Evolutionary conservation across 108 stramenopile species (phyloP).

Genomic region (Bacterosira constricta): DNA sequence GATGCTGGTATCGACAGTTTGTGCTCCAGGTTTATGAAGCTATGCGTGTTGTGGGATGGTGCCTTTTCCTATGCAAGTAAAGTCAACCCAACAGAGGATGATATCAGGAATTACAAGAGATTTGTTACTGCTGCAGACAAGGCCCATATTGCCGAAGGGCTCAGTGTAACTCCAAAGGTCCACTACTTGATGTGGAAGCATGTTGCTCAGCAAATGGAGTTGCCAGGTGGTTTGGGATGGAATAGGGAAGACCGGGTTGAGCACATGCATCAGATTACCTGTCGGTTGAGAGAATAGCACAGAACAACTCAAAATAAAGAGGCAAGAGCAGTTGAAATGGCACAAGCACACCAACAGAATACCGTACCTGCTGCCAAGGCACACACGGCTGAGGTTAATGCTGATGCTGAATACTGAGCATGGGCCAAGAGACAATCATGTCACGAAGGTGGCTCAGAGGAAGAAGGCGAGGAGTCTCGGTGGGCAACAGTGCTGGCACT

Average conservation of each 20-base stretch:
- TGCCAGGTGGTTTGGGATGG: neutral
- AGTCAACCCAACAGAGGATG: neutral
- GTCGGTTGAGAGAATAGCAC: too few species aligned
- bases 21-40: neutral
- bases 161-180: conserved; percentile 6
- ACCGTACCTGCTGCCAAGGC: too few species aligned
- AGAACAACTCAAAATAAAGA: too few species aligned
- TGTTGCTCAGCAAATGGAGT: neutral
- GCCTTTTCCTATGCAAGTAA: neutral
- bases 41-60: conserved; percentile 1
- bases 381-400: too few species aligned
- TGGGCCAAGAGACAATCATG: too few species aligned
- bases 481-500: too few species aligned
- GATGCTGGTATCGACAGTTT: neutral
- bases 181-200: conserved; percentile 16
- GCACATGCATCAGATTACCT: neutral
- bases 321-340: too few species aligned
- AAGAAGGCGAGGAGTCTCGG: too few species aligned
- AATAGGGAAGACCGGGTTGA: neutral
- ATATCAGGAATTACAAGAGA: neutral
- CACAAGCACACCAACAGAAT: too few species aligned
- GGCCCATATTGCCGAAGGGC: neutral
- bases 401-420: too few species aligned
- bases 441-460: too few species aligned
- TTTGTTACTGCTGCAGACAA: neutral